Percentiles rank a stretch among this genome's conserved stretches.
phyloP scores from a whole-genome alignment of 2,329 filamentous ascomycete species.

The Ascochyta koolunga region DNA sequence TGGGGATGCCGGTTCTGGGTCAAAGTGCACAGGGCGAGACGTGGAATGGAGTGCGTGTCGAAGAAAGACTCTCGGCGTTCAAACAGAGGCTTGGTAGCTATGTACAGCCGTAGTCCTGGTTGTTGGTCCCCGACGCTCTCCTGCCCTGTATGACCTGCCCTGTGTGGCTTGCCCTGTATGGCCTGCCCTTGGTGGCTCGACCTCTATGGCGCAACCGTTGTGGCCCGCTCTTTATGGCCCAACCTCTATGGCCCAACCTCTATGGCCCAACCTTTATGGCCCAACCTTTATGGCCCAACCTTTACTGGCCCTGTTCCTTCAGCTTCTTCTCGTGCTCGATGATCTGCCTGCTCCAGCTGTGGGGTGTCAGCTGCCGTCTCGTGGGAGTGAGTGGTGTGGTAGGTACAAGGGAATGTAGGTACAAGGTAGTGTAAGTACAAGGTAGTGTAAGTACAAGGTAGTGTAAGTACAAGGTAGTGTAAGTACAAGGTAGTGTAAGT shows the following conservation, averaged over 20 bases:
- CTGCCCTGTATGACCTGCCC: too few relatives aligned
- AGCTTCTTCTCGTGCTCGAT: conserved; percentile 68
- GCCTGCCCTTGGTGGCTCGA: too few relatives aligned
- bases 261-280: too few relatives aligned
- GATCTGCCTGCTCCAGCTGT: conserved; percentile 74
- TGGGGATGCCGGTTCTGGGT: conserved; percentile 73
- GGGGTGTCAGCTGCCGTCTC: conserved; percentile 33
- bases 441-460: too few relatives aligned
- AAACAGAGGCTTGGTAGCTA: conserved; percentile 47
- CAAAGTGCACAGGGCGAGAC: conserved; percentile 44
- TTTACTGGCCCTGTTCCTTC: conserved; percentile 38
- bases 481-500: too few relatives aligned
- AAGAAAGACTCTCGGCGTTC: conserved; percentile 52
- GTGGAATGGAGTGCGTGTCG: conserved; percentile 57
- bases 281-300: too few relatives aligned
- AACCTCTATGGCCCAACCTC: too few relatives aligned
- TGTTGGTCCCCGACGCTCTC: too few relatives aligned
- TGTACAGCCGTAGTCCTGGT: conserved; percentile 47
- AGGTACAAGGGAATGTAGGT: too few relatives aligned
- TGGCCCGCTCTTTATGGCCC: too few relatives aligned
- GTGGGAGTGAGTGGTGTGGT: neutral
- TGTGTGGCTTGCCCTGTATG: too few relatives aligned
- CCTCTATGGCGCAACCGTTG: too few relatives aligned
- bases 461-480: neutral
- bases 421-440: neutral